Base-by-base conservation (phyloP, 1,139 yeast species). In the Taphrina communis region DNA sequence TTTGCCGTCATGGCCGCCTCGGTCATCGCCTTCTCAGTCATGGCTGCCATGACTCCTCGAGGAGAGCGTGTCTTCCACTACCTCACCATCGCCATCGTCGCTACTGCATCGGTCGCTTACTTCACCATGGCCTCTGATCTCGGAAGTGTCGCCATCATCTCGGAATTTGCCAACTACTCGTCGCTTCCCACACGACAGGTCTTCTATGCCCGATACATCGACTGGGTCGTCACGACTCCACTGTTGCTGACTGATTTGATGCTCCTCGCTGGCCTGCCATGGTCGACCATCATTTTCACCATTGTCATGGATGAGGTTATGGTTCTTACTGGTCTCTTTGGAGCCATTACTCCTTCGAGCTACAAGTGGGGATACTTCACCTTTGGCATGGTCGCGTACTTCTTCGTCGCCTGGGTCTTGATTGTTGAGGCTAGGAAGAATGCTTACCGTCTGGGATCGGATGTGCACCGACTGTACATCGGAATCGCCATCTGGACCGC, bases 311-410 rank as follows among this genome's bases (percentile, higher is more conserved):
- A 80, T 72, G 78, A 84, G 55, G 72, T 79, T 36, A 73, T 78
- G 74, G 76, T 80, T 70, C 78, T 80, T 61, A 77, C 79, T 69
- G 65, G 70, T 50, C 68, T 67, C 38, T 51, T 67, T 25, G 60
- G 66, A n/a, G 66, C 68, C 21, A 17, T 61, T 31, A 53, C 65
- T 19, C 58, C 65, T n/a, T 84, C 89, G 14, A 79, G 86, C 68
- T 87, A 87, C 78, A 87, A 85, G 78, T 86, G 90, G 90, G 90
- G 88, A 74, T 86, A 83, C 80, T 85, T 81, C 71, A 79, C 83
- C 61, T 76, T 79, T 66, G 80, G 78, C 66, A 72, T 75, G 68
- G 76, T 74, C 65, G 77, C 78, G 53, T 76, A 71, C 66, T 56
- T 73, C 48, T 52, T 67, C 55, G 72, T 73, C 41, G 68, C 71